Evolutionary conservation across 495 filamentous ascomycete species (phyloP).

Genomic region (Penicillium angulare): DNA sequence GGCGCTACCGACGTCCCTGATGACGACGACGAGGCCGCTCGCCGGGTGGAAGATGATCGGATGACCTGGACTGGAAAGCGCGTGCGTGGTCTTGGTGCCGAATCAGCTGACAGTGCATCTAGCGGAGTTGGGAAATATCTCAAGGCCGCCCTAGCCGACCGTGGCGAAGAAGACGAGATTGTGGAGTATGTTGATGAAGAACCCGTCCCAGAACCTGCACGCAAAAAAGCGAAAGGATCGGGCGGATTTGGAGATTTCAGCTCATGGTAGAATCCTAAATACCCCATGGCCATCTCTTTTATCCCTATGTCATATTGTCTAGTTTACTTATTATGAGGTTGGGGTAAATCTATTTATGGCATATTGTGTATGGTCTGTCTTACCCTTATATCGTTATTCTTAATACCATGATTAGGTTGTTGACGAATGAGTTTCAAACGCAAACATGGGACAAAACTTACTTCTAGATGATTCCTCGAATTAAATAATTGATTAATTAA

Average conservation of each 20-base stretch:
- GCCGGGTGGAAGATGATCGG: slow-evolving; percentile 80
- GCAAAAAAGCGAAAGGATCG: slow-evolving; percentile 72
- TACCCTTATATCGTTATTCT: too few relatives aligned
- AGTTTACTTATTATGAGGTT: too few relatives aligned
- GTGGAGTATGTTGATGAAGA: slow-evolving; percentile 58
- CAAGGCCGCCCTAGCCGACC: slow-evolving; percentile 52
- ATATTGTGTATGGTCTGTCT: too few relatives aligned
- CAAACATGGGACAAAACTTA: too few relatives aligned
- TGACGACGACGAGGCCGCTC: slow-evolving; percentile 39
- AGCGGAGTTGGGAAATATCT: slow-evolving; percentile 77
- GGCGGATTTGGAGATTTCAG: slow-evolving; percentile 92
- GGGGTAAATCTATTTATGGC: too few relatives aligned
- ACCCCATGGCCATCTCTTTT: too few relatives aligned
- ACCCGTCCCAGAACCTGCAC: slow-evolving; percentile 62
- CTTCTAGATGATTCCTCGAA: too few relatives aligned
- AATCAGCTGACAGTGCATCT: slow-evolving; percentile 41
- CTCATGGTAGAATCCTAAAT: slow-evolving; percentile 29
- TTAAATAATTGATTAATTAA: too few relatives aligned
- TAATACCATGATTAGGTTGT: too few relatives aligned
- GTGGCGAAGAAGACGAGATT: slow-evolving; percentile 54
- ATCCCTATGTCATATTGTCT: too few relatives aligned
- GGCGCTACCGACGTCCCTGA: slow-evolving; percentile 29
- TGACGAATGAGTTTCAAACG: too few relatives aligned
- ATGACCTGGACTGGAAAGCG: slow-evolving; percentile 92
- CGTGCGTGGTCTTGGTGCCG: slow-evolving; percentile 56